A percentile compares a stretch with the other conserved stretches of the same genome.
Conservation (phyloP, 2,329 filamentous ascomycete genomes). For the Gaeumannomyces sp. region DNA sequence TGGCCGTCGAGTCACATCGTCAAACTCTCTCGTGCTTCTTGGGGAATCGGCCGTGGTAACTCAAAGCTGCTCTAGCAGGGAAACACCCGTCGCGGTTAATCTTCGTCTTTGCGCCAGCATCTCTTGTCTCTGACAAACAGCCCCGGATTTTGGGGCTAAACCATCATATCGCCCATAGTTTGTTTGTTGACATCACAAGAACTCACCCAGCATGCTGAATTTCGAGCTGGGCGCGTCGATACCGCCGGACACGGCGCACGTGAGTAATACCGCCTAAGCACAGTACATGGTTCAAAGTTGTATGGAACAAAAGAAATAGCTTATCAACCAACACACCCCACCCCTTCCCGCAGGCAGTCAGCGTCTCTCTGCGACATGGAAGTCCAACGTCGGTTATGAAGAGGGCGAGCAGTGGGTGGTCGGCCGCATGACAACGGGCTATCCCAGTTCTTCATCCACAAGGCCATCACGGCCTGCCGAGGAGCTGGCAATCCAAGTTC, state of each 20-base stretch:
- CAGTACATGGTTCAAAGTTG: not conserved
- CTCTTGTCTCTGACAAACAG: no score
- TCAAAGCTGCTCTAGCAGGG: no score
- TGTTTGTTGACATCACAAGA: no score
- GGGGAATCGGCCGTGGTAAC: no score
- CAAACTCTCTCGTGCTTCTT: no score
- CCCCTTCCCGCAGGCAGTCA: conserved; percentile 65
- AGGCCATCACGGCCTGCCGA: conserved; percentile 63
- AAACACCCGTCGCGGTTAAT: no score
- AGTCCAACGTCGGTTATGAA: conserved; percentile 85
- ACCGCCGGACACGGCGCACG: conserved; percentile 71
- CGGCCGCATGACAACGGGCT: conserved; percentile 78
- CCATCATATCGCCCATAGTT: no score
- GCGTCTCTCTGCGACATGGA: conserved; percentile 92
- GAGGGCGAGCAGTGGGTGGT: conserved; percentile 87
- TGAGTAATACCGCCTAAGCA: conserved; percentile 35
- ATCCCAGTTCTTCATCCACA: conserved; percentile 93
- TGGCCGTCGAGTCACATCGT: no score
- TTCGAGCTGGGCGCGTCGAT: conserved; percentile 61
- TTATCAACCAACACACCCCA: not conserved
- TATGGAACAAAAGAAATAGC: not conserved
- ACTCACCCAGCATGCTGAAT: not conserved
- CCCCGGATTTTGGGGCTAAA: no score
- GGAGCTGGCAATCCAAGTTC: conserved; percentile 59
- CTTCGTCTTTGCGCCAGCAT: no score